Evolutionary conservation across 495 filamentous ascomycete species (phyloP).

Genomic region (Hypomontagnella monticulosa): DNA sequence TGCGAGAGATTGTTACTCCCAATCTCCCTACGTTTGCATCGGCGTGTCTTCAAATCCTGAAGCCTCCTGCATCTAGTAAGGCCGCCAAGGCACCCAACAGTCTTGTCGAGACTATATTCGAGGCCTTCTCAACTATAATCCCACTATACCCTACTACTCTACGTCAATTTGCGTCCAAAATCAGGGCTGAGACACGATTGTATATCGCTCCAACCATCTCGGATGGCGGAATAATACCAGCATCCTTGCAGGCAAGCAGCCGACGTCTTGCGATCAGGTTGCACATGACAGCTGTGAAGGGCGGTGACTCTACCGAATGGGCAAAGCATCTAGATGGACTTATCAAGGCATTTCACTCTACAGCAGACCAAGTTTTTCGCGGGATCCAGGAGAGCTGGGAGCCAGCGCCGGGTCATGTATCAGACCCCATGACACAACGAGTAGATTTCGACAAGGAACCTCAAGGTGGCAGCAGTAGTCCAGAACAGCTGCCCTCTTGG

Average conservation of each 20-base stretch:
- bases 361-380: constrained; percentile 78
- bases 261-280: constrained; percentile 72
- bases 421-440: constrained; percentile 47
- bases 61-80: constrained; percentile 56
- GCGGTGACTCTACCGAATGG: constrained; percentile 78
- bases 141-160: constrained; percentile 80
- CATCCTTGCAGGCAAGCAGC: constrained; percentile 60
- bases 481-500: constrained; percentile 71
- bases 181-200: constrained; percentile 65
- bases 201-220: constrained; percentile 67
- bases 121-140: constrained; percentile 71
- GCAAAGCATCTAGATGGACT: constrained; percentile 65
- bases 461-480: constrained; percentile 50
- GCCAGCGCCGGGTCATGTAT: constrained; percentile 62
- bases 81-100: constrained; percentile 48
- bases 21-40: constrained; percentile 77
- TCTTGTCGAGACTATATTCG: constrained; percentile 67
- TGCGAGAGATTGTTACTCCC: constrained; percentile 89
- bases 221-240: constrained; percentile 56
- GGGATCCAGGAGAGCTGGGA: constrained; percentile 82
- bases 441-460: constrained; percentile 53
- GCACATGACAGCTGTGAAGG: constrained; percentile 79
- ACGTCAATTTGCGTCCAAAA: constrained; percentile 74
- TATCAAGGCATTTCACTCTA: constrained; percentile 69
- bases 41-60: constrained; percentile 74